phyloP scores from a whole-genome alignment of 106 monocot species.

The Narthecium ossifragum region DNA sequence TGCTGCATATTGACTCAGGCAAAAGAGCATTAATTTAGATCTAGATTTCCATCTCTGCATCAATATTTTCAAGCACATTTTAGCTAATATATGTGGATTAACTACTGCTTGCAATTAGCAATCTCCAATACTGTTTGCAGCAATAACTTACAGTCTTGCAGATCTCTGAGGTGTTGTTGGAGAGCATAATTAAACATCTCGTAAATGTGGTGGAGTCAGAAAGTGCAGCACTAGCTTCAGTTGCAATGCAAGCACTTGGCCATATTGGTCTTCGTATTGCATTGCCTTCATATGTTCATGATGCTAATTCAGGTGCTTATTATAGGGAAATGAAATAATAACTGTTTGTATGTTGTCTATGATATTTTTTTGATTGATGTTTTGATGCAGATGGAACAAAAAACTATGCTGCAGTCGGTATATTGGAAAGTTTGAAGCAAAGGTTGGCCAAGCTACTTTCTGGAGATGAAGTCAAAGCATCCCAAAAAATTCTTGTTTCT shows the following conservation, averaged over 20 bases:
- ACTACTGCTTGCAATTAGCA: too few relatives aligned
- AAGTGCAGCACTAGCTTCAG: constrained; percentile 50
- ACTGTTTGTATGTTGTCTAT: neutral
- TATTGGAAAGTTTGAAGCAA: constrained; percentile 51
- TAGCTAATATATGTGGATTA: too few relatives aligned
- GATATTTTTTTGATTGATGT: too few relatives aligned
- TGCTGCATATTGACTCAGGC: too few relatives aligned
- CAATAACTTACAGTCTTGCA: constrained; percentile 27
- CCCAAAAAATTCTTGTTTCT: constrained; percentile 76
- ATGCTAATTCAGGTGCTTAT: constrained; percentile 49
- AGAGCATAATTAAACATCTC: constrained; percentile 36
- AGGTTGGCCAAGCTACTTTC: constrained; percentile 65
- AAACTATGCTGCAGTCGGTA: constrained; percentile 32
- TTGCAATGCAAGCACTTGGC: constrained; percentile 89
- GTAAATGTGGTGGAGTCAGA: constrained; percentile 66
- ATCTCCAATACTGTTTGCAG: too few relatives aligned
- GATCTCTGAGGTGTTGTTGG: constrained; percentile 47
- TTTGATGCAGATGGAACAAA: constrained; percentile 4
- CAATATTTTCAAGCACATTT: too few relatives aligned
- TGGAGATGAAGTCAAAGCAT: constrained; percentile 69
- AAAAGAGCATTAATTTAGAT: too few relatives aligned
- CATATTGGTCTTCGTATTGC: constrained; percentile 72
- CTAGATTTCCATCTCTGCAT: too few relatives aligned
- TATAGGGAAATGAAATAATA: neutral
- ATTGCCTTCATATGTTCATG: constrained; percentile 44